Evolutionary conservation across 768 basidiomycete species (phyloP), one percentile per base, ranked within the genome.

Genomic region (Rhodotorula babjevae): DNA sequence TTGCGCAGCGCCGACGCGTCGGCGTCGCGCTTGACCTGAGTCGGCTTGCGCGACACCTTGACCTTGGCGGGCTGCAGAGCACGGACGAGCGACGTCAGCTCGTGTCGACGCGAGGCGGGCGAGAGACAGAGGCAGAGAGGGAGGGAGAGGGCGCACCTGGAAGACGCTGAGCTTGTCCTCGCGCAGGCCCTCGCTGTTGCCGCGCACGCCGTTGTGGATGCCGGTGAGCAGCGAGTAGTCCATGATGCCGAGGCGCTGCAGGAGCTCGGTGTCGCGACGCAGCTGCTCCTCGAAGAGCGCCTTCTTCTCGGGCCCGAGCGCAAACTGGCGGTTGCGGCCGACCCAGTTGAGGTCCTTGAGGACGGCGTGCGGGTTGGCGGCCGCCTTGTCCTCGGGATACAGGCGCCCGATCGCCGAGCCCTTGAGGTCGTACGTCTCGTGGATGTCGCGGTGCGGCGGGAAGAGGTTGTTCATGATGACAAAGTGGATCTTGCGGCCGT

Each of bases 391-490:
- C 79, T 95, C 93, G 1, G 93, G 85, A 74, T 92, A 93, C 80
- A 88, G 84, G 36, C 95, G 84, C 0, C 94, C 95, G 3, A 95
- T 87, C 0, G 94, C 93, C 60, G 90, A 92, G n/a, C 79, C 78
- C 80, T 99, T 98, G 76, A 98, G 85, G 81, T 99, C 95, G 79
- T 90, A 98, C 44, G 94, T 95, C 83, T 97, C 96, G 82, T 99
- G 96, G 56, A 98, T 85, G 80, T 99, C 96, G 75, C 92, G 88
- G 82, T 98, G 95, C 0, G 96, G 90, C 0, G 96, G 95, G 82
- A 99, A 97, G 42, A 99, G 85, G 81, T 99, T 99, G 84, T 98
- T 99, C 93, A 98, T 97, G 82, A 99, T 96, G 67, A 98, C 93
- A 79, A 99, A 99, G 81, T 99, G 96, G 65, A 99, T 99, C 83